A percentile compares a stretch with the other conserved stretches of the same genome.
These are phyloP conservation scores for Eucalyptus sp. DNA, from an alignment of 345 rosid species.

Conservation along the genomic window DNA sequence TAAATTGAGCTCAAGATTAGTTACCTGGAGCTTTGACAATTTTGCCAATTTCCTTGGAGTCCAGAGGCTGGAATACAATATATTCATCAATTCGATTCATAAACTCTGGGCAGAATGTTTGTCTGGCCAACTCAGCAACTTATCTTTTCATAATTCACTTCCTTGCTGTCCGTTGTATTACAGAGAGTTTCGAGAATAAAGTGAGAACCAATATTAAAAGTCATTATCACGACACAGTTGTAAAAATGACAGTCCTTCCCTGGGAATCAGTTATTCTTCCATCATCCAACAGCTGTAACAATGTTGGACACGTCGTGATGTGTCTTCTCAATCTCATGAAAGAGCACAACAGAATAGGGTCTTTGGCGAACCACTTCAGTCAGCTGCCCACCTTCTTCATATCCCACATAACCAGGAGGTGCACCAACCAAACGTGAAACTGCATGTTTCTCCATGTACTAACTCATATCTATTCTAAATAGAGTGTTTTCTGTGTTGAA, in stretches of 20 bases:
- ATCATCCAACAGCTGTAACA: conserved; percentile 80
- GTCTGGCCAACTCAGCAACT: conserved; percentile 75
- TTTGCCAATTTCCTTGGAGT: conserved; percentile 56
- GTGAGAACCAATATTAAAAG: conserved; percentile 89
- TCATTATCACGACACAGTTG: conserved; percentile 78
- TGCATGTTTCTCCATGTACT: conserved; percentile 89
- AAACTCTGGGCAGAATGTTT: conserved; percentile 81
- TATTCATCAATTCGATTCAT: conserved; percentile 89
- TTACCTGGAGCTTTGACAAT: conserved; percentile 86
- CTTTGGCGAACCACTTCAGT: conserved; percentile 86
- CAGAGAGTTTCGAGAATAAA: conserved; percentile 69
- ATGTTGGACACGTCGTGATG: conserved; percentile 85
- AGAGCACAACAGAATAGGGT: conserved; percentile 86
- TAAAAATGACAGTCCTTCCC: conserved; percentile 85
- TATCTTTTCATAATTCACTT: conserved; percentile 66
- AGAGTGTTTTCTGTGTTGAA: conserved; percentile 86
- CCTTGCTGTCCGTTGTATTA: conserved; percentile 56
- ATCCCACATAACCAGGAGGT: conserved; percentile 94
- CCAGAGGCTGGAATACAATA: conserved; percentile 82
- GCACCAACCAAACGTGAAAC: conserved; percentile 92
- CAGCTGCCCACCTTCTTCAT: conserved; percentile 95
- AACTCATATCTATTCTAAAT: conserved; percentile 89
- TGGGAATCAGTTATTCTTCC: conserved; percentile 90
- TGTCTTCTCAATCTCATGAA: conserved; percentile 96
- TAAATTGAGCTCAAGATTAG: background rate